These are phyloP conservation scores for Lyophyllum atratum DNA, from an alignment of 768 basidiomycete genomes.

Conservation along the genomic window DNA sequence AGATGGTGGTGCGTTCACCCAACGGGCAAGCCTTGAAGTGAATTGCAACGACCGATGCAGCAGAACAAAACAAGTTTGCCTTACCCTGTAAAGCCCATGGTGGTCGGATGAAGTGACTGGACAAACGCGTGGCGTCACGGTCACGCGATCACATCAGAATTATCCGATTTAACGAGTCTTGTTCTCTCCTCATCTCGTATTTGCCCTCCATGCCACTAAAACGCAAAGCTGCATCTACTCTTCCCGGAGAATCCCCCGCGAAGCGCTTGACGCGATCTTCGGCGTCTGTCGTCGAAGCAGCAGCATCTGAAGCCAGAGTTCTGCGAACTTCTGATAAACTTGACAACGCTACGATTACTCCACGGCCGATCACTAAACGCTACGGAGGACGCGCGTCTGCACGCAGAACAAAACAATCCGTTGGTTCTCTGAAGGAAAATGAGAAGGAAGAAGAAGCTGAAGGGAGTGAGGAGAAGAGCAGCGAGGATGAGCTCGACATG, in stretches of 20 bases:
- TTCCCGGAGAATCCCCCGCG: slow-evolving; percentile 23
- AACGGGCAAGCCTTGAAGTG: slow-evolving; percentile 64
- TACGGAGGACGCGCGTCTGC: slow-evolving; percentile 9
- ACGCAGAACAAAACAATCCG: neutral
- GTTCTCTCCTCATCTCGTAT: slow-evolving; percentile 11
- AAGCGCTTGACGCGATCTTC: slow-evolving; percentile 35
- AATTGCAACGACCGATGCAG: slow-evolving; percentile 6
- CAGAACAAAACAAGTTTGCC: slow-evolving; percentile 10
- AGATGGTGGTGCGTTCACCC: slow-evolving; percentile 79
- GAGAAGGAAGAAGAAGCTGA: neutral
- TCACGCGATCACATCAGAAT: slow-evolving; percentile 14
- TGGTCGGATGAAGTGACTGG: neutral
- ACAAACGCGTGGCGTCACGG: slow-evolving; percentile 17
- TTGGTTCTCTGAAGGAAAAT: slow-evolving; percentile 8
- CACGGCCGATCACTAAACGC: slow-evolving; percentile 6
- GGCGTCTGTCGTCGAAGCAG: neutral
- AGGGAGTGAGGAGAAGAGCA: slow-evolving; percentile 7
- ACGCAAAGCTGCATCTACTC: slow-evolving; percentile 39
- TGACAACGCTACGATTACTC: slow-evolving; percentile 3
- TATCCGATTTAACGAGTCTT: neutral
- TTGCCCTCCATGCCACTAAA: slow-evolving; percentile 39
- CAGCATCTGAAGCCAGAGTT: neutral
- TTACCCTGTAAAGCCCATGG: slow-evolving; percentile 69
- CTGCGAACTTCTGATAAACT: slow-evolving; percentile 4
- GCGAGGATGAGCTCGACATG: slow-evolving; percentile 25